Conservation (phyloP, 306 rosid species). For the Trifolium fragiferum region DNA sequence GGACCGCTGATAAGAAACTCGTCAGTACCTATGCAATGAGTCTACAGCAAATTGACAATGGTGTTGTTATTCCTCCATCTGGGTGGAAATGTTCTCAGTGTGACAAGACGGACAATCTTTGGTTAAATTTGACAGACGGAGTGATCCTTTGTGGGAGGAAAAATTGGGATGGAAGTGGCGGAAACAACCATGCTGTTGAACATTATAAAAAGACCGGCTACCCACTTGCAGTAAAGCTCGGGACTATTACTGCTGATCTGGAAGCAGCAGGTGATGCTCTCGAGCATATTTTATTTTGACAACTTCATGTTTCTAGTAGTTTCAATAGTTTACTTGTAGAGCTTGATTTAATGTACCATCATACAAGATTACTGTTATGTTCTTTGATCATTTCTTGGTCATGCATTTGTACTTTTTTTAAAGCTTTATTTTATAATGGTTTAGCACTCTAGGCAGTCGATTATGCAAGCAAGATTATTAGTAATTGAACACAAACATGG, state of each 20-base stretch:
- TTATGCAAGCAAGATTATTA: constrained; percentile 1
- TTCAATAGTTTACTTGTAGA: constrained; percentile 6
- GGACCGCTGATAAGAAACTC: constrained; percentile 84
- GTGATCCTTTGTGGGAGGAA: constrained; percentile 87
- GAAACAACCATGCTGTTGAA: constrained; percentile 91
- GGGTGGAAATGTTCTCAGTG: constrained; percentile 95
- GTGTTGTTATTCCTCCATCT: constrained; percentile 77
- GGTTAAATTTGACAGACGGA: constrained; percentile 96
- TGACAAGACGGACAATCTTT: constrained; percentile 89
- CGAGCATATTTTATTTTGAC: constrained; percentile 23
- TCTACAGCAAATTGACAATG: constrained; percentile 82
- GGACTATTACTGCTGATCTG: constrained; percentile 93
- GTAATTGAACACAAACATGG: background rate
- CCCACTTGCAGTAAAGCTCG: constrained; percentile 97
- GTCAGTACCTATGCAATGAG: constrained; percentile 68
- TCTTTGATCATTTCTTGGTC: constrained; percentile 1
- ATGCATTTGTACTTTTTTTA: background rate
- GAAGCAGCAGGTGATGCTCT: constrained; percentile 88
- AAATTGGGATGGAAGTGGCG: constrained; percentile 97
- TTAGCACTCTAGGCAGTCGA: constrained; percentile 1
- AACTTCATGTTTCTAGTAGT: background rate
- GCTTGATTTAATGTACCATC: constrained; percentile 5
- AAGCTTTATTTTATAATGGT: constrained; percentile 4
- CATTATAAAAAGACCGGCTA: constrained; percentile 78
- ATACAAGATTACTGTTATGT: constrained; percentile 10